Evolutionary conservation across 257 asterid species (phyloP), one percentile per base, ranked within the genome.

Genomic region (Solanum lycopersicoides): DNA sequence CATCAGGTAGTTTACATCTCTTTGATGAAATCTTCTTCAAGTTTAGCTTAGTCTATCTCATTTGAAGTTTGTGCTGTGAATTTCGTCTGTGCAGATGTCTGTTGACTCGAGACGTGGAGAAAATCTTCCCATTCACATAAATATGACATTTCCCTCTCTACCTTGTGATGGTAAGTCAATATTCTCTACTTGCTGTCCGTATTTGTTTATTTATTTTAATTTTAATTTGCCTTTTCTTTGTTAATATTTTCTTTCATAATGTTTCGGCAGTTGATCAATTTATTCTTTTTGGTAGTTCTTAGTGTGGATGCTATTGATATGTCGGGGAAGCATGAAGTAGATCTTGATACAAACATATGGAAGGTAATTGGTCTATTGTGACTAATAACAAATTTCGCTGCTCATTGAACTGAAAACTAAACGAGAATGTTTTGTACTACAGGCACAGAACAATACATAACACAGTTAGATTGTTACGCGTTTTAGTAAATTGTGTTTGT

Each of bases 241-340:
- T 45, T 47, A 79, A 79, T 79, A 45, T 28, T 79, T 28, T 79
- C 16, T 30, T 50, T 28, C 66, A 5, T 28, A 45, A 28, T 79
- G 84, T 79, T 45, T 47, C 84, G 30, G 84, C 10, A 3, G 66
- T 28, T 79, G 42, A 79, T 79, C 84, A 45, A 18, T 79, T 79
- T 79, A 45, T 79, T 79, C 28, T 79, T 79, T 85, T 83, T 84
- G 93, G 90, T 95, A 96, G 99, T 96, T 90, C 89, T 96, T 86
- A 97, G 99, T 85, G 95, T 97, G 34, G 99, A 97, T 86, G 99
- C 99, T 83, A 95, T 97, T 76, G 99, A 97, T 89, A 93, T 97
- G 96, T 97, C 99, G 4, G 99, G 99, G 89, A 97, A 96, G 93
- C 99, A 97, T 93, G 99, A 97, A 93, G 99, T 96, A 84, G 99